Base-by-base conservation (phyloP, 208 protist species). In the Acanthamoeba healyi region DNA sequence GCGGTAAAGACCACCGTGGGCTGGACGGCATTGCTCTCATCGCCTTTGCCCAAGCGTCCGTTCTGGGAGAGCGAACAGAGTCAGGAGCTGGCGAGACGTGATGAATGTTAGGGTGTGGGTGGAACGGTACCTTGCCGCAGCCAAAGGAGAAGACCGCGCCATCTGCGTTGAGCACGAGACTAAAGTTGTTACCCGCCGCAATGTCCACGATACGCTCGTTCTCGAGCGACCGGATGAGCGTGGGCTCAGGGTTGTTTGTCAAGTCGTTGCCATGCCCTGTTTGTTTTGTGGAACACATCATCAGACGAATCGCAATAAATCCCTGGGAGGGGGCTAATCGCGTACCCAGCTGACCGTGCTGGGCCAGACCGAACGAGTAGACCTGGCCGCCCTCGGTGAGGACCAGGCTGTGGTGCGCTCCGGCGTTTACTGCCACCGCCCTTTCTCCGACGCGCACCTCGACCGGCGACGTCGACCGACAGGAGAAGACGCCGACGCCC, bases 41-140 rank as follows among this genome's bases (percentile, higher is more conserved):
- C 58, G 22, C 58, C 58, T 17, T 67, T 67, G 22, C 58, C 58
- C 58, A 67, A 34, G 0, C 58, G 58, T 15, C 58, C 58, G 26
- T 67, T 36, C 58, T 67, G n/a, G n/a, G n/a, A n/a, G n/a, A n/a
- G n/a, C n/a, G n/a, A n/a, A n/a, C n/a, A n/a, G n/a, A n/a, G n/a
- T n/a, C n/a, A n/a, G n/a, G n/a, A n/a, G n/a, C n/a, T n/a, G n/a
- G n/a, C n/a, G n/a, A n/a, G n/a, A n/a, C n/a, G n/a, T n/a, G n/a
- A 29, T 63, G 12, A 24, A 61, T 19, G n/a, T n/a, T n/a, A n/a
- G n/a, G n/a, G n/a, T n/a, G n/a, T n/a, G n/a, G n/a, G n/a, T n/a
- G n/a, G n/a, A 67, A 36, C 26, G 26, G 58, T 67, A 67, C 58
- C 58, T 67, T 67, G n/a, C 58, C 58, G n/a, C 29, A 67, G 58